Conservation (phyloP, 192 early-diverging fungal species). For the Dissophora globulifera region DNA sequence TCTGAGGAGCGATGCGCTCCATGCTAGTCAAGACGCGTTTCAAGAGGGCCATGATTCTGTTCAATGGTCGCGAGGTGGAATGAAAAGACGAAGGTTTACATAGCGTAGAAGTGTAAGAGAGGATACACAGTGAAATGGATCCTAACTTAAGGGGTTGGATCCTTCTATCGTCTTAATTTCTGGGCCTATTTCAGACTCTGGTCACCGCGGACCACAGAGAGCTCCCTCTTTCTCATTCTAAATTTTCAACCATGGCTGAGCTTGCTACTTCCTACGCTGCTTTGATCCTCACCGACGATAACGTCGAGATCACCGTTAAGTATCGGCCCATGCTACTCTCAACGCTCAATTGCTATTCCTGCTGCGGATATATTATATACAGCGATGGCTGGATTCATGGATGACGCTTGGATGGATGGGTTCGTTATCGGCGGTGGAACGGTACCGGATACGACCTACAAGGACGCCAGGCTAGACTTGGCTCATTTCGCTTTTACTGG, state of each 20-base stretch:
- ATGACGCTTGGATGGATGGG: slow-evolving; percentile 1
- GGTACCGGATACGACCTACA: too few species aligned
- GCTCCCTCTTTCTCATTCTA: slow-evolving; percentile 48
- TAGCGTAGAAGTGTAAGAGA: too few species aligned
- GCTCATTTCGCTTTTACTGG: too few species aligned
- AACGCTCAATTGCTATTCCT: too few species aligned
- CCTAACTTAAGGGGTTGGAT: not conserved
- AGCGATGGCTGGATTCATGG: not conserved
- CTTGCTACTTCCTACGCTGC: slow-evolving; percentile 95
- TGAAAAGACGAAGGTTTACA: too few species aligned
- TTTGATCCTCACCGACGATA: slow-evolving; percentile 98
- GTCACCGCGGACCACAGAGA: not conserved
- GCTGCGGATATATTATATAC: too few species aligned
- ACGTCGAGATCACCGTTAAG: slow-evolving; percentile 95
- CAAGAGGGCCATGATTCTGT: slow-evolving; percentile 62
- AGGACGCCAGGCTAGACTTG: too few species aligned
- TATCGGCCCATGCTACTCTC: slow-evolving; percentile 30
- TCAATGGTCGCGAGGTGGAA: not conserved
- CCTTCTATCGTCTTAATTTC: not conserved
- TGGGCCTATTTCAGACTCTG: not conserved
- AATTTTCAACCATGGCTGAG: slow-evolving; percentile 70
- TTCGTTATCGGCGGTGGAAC: too few species aligned
- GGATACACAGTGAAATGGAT: not conserved
- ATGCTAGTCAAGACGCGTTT: slow-evolving; percentile 70
- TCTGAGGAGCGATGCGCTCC: slow-evolving; percentile 87